phyloP scores from a whole-genome alignment of 306 rosid genomes.

The Glycyrrhiza uralensis region DNA sequence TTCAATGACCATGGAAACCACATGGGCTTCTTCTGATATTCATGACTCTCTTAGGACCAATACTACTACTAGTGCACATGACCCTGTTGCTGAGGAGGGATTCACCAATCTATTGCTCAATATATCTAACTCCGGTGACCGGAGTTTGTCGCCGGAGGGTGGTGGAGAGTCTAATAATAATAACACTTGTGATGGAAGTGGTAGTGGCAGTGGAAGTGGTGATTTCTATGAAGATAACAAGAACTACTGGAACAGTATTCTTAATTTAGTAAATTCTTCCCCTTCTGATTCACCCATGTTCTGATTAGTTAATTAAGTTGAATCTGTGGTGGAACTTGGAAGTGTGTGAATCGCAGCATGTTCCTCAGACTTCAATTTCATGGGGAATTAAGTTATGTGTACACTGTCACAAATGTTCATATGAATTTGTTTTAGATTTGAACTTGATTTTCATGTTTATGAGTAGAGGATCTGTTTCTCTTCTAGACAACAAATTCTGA shows the following conservation, averaged over 20 bases:
- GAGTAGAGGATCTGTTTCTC: constrained; percentile 5
- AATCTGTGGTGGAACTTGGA: neutral
- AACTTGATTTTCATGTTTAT: neutral
- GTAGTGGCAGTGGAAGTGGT: neutral
- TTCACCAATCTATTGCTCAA: constrained; percentile 76
- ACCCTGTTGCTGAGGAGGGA: constrained; percentile 48
- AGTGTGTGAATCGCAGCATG: neutral
- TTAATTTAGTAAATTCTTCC: constrained; percentile 76
- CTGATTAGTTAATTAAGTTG: constrained; percentile 13
- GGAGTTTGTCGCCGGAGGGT: constrained; percentile 45
- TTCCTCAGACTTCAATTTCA: neutral
- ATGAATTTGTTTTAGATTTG: constrained; percentile 17
- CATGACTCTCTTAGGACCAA: constrained; percentile 16
- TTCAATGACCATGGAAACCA: constrained; percentile 44
- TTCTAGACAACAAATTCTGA: neutral
- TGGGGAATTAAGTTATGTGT: neutral
- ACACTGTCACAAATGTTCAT: constrained; percentile 28
- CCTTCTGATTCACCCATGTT: constrained; percentile 76
- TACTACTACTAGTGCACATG: neutral
- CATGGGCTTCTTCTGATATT: constrained; percentile 45
- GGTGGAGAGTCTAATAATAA: constrained; percentile 52
- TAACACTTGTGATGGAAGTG: constrained; percentile 26
- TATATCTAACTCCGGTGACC: constrained; percentile 37
- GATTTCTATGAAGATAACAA: constrained; percentile 67
- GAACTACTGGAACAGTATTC: constrained; percentile 80